Evolutionary conservation across 108 stramenopile genomes (phyloP), one percentile per base, ranked within the genome.

Genomic region (Nannochloropsis gaditana): DNA sequence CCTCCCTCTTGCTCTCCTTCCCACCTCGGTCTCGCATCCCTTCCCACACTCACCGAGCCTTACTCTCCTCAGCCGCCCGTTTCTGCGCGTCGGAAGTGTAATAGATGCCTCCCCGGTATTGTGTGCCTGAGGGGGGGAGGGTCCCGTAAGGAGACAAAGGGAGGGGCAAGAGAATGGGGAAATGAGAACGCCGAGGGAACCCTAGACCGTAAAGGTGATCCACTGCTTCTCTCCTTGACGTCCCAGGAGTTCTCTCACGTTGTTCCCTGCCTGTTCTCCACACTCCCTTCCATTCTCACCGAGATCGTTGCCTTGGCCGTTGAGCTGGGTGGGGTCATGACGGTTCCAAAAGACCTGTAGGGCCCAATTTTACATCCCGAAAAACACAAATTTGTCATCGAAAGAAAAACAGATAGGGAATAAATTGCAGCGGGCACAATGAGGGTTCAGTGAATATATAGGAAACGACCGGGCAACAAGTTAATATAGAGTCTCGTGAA

Each of bases 341-440:
- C 82, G 82, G 15, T 82, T 45, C 82, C 82, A 82, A 45, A 82
- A 45, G 19, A 82, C 45, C 82, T 73, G 59, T 73, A 2, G n/a
- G 5, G 19, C 4, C 15, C 59, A n/a, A 73, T 8, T 15, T n/a
- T 9, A 31, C 31, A 31, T 31, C 31, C 31, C 31, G 31, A 6
- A 6, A 73, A 73, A 73, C 59, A 8, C 59, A 73, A 0, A 31
- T 31, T 31, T 31, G 31, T 31, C 31, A 31, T 1, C 31, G 31
- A 31, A 31, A 31, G 0, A n/a, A 73, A 6, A 73, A 73, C 19
- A 73, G 59, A 73, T n/a, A 2, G n/a, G 59, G 6, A 3, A 73
- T 15, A 73, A 73, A 2, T 15, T 4, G 59, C 59, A 6, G 59
- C 19, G 59, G 59, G n/a, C 19, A 73, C 3, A n/a, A 73, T 31